Evolutionary conservation across 176 grass and related monocot genomes (phyloP), one percentile per base, ranked within the genome.

Genomic region (Aegilops bicornis): DNA sequence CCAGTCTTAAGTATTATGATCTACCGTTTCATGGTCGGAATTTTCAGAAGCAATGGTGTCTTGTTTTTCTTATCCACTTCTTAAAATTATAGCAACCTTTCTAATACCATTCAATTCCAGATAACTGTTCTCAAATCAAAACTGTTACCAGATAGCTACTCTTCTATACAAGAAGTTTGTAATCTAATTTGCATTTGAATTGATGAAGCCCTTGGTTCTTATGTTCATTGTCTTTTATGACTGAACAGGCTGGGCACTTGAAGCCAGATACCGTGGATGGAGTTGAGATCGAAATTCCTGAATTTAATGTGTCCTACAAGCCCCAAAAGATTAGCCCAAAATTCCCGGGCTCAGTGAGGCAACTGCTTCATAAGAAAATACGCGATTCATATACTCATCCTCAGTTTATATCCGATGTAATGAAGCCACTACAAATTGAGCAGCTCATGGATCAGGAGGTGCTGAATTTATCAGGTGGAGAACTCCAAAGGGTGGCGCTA

Each of bases 391-490:
- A 95, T 85, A 95, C 85, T 64, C 91, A 95, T 67, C 86, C 96
- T 10, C 93, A 98, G 77, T 98, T 98, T 48, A 78, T 83, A 6
- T 95, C 93, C 56, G 96, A 98, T 89, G 96, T 98, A 8, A 92
- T 98, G 93, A 98, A 98, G 81, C 96, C 96, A 52, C 85, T 98
- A 25, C 96, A 95, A 89, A 95, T 98, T 52, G 96, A 98, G 81
- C 96, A 90, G 85, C 82, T 98, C 42, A 92, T 98, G 91, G 96
- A 98, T 78, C 91, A 92, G 64, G 91, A 95, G 65, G 93, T 98
- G 54, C 31, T 93, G 70, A 95, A 93, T 88, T 85, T 98, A 54
- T 98, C 96, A 87, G 96, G 96, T 86, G 96, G 96, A 85, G 96
- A 98, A 77, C 88, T 98, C 37, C 96, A 98, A 92, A 85, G 96